Percentiles rank a stretch among this genome's conserved stretches.
Conservation (phyloP, 352 stramenopile species). For the Globisporangium iwayamae region DNA sequence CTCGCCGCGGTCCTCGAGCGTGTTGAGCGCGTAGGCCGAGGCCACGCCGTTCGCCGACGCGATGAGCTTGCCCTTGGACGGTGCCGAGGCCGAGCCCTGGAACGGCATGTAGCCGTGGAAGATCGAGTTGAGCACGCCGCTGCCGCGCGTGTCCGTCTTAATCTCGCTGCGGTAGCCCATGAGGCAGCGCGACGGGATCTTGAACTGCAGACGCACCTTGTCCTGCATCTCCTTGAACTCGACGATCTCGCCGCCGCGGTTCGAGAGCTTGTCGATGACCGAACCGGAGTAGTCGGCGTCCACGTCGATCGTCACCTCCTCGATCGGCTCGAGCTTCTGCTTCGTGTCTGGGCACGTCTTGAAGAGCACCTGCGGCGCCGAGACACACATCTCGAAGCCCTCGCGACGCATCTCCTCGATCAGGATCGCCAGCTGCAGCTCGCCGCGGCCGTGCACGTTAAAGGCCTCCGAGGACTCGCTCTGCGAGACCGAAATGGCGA, state of each 20-base stretch:
- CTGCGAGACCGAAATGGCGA: slow-evolving; percentile 91
- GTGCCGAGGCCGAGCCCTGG: slow-evolving; percentile 62
- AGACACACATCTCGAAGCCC: slow-evolving; percentile 98
- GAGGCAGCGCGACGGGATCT: slow-evolving; percentile 94
- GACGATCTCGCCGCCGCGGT: slow-evolving; percentile 91
- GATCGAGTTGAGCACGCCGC: slow-evolving; percentile 95
- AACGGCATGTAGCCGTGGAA: slow-evolving; percentile 95
- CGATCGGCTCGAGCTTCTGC: slow-evolving; percentile 84
- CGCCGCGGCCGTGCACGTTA: slow-evolving; percentile 94
- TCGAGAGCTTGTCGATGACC: slow-evolving; percentile 97
- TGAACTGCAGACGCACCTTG: slow-evolving; percentile 94
- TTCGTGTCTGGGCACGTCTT: slow-evolving; percentile 84
- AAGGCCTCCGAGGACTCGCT: slow-evolving; percentile 90
- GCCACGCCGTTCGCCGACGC: slow-evolving; percentile 64
- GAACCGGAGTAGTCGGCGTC: slow-evolving; percentile 94
- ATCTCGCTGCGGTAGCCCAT: slow-evolving; percentile 96
- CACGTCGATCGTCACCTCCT: slow-evolving; percentile 96
- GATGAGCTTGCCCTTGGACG: slow-evolving; percentile 85
- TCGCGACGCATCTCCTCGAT: slow-evolving; percentile 99
- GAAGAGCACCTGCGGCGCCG: slow-evolving; percentile 95
- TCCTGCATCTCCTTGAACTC: slow-evolving; percentile 91
- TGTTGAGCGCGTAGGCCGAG: slow-evolving; percentile 91
- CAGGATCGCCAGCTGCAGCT: slow-evolving; percentile 98
- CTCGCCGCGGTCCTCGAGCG: slow-evolving; percentile 90
- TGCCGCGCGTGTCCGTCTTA: slow-evolving; percentile 94